Base-by-base conservation (phyloP, 1,284 basidiomycete genomes). In the Puccinia polysora region DNA sequence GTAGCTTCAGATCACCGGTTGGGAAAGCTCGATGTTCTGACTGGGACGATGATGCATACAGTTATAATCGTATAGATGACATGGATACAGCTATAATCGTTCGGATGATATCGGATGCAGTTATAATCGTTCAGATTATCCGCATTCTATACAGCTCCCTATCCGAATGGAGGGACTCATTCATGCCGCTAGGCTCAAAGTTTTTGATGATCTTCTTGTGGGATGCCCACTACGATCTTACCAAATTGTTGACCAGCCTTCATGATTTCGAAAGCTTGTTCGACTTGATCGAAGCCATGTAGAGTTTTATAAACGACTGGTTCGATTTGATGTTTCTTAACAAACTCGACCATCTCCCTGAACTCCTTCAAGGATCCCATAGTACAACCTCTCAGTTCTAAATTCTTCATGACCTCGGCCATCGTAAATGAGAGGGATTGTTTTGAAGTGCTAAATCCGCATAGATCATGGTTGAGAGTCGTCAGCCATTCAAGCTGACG, bases 281-380 rank as follows among this genome's bases (percentile, higher is more conserved):
- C 67, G 23, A 67, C 65, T 23, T 38, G 28, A 30, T 58, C 65
- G 20, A 69, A 69, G 20, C 56, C 45, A 0, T 20, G 10, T 30
- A 69, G 34, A 43, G 30, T 38, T 34, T 59, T 69, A 34, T 45
- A 45, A 8, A 60, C 43, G 18, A 69, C 55, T 10, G 67, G 67
- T 30, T 49, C 1, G 32, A 69, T 69, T 12, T 59, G n/a, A 23
- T 69, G 56, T 15, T 59, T 23, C 4, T 60, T 20, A n/a, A 69
- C 53, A 43, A 69, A 69, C 14, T 50, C 25, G 40, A 69, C 55
- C 67, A 69, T 69, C 25, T 69, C n/a, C 32, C 59, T 58, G 30
- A 69, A 69, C 32, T 69, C 67, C 25, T 32, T 32, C 30, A 69
- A 56, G 32, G 55, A 59, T 2, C 67, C 67, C 67, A 69, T 69